These are phyloP conservation scores for Sonneratia caseolaris DNA, from an alignment of 345 rosid species.

Conservation along the genomic window DNA sequence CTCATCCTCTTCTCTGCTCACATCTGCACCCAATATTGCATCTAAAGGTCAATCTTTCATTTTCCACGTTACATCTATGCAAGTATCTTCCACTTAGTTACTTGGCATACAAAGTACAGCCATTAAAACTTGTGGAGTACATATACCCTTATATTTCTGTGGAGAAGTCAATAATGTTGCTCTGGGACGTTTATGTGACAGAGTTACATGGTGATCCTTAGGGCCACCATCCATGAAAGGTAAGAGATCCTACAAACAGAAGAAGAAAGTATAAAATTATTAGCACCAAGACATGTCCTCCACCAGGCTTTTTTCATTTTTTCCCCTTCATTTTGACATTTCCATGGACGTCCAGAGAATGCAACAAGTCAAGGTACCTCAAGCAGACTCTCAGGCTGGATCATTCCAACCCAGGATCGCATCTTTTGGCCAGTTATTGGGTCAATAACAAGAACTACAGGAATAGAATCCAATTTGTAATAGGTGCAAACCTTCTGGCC, in stretches of 20 bases:
- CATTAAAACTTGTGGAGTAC: neutral
- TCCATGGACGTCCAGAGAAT: neutral
- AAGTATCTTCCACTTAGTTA: neutral
- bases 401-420: constrained; percentile 87
- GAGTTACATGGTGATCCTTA: constrained; percentile 51
- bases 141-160: constrained; percentile 52
- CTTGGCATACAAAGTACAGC: neutral
- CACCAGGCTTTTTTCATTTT: neutral
- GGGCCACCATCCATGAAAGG: constrained; percentile 98
- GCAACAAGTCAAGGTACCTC: constrained; percentile 32
- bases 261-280: constrained; percentile 4
- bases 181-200: constrained; percentile 82
- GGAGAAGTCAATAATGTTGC: constrained; percentile 53
- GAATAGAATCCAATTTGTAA: constrained; percentile 72
- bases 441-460: constrained; percentile 85
- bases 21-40: constrained; percentile 21
- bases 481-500: constrained; percentile 91
- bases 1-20: constrained; percentile 42
- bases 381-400: constrained; percentile 77
- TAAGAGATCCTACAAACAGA: constrained; percentile 52
- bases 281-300: neutral
- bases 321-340: neutral
- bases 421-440: constrained; percentile 96
- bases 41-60: neutral
- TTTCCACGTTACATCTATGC: neutral